Base-by-base conservation (phyloP, 129 eudicot species). In the Helianthus tuberosus region DNA sequence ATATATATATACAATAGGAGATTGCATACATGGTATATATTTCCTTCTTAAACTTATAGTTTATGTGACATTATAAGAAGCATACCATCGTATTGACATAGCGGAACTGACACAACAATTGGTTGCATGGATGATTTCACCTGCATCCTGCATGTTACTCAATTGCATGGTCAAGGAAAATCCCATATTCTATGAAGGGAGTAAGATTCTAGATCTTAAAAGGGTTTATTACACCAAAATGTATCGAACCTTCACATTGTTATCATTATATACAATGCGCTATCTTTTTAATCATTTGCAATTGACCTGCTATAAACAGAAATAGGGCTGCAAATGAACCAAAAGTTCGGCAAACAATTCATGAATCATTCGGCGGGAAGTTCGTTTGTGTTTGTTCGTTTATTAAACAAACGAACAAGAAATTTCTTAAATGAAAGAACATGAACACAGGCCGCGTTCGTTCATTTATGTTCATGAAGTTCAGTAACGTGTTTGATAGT, bases 51-150 rank as follows among this genome's bases (percentile, higher is more conserved):
- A 47, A 32, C 20, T 49, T 50, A 20, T 20, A n/a, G 32, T 38
- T 14, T 17, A 57, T 69, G 44, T 8, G 11, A 15, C 69, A 68
- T 12, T 51, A 23, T 65, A 62, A 64, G 80, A 79, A 80, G 80
- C 86, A 73, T 66, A 94, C 97, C 96, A 75, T 94, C 96, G 47
- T 83, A 84, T 69, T 94, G 97, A 65, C 88, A 84, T 43, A 94
- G 86, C 20, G 98, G 98, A 75, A 94, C 38, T 10, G 98, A 94
- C 43, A 94, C 89, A 59, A 94, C 88, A 66, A 94, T 83, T 23
- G 96, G 97, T 39, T 90, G 98, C 7, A 86, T 59, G 65, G 89
- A 81, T 65, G 97, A 64, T 89, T 88, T 94, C 75, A 94, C 96
- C 84, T 88, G 98, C 98, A 94, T 94, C 97, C 98, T 93, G 86